phyloP scores from a whole-genome alignment of 495 filamentous ascomycete species.

The Aspergillus panamensis region DNA sequence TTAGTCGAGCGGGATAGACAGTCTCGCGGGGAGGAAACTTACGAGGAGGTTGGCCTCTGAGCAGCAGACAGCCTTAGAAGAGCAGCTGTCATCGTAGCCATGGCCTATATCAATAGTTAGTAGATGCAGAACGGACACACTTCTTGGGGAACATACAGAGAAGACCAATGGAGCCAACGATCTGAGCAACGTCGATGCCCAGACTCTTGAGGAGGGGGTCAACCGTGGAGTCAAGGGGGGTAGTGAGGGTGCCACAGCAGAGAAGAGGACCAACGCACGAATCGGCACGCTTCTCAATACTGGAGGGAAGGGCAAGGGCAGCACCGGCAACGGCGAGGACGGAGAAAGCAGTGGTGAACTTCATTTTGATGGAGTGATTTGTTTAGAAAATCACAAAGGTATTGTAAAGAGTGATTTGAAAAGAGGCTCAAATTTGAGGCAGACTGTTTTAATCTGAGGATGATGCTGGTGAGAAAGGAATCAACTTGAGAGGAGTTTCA shows the following conservation, averaged over 20 bases:
- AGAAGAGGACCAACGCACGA: constrained; percentile 28
- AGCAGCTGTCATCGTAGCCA: constrained; percentile 26
- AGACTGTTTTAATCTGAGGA: constrained; percentile 7
- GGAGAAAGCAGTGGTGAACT: constrained; percentile 24
- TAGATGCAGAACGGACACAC: not conserved
- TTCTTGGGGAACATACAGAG: constrained; percentile 28
- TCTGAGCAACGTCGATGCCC: constrained; percentile 75
- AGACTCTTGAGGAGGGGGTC: constrained; percentile 75
- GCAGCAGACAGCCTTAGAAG: constrained; percentile 31
- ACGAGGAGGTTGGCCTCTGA: constrained; percentile 37
- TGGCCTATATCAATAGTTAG: constrained; percentile 25
- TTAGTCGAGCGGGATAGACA: not conserved
- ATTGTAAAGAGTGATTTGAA: constrained; percentile 1
- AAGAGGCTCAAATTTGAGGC: not conserved
- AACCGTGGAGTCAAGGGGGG: constrained; percentile 46
- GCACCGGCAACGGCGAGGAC: constrained; percentile 24
- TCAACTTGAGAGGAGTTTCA: constrained; percentile 4
- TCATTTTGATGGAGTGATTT: constrained; percentile 27
- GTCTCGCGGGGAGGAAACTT: constrained; percentile 6
- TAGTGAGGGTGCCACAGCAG: constrained; percentile 35
- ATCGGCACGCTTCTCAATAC: constrained; percentile 12
- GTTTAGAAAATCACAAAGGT: constrained; percentile 1
- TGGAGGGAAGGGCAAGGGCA: constrained; percentile 24
- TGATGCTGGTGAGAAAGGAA: constrained; percentile 8
- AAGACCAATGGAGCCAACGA: constrained; percentile 53